A percentile compares a stretch with the other conserved stretches of the same genome.
phyloP scores from a whole-genome alignment of 108 stramenopile species.

The Epipyxis sp. region DNA sequence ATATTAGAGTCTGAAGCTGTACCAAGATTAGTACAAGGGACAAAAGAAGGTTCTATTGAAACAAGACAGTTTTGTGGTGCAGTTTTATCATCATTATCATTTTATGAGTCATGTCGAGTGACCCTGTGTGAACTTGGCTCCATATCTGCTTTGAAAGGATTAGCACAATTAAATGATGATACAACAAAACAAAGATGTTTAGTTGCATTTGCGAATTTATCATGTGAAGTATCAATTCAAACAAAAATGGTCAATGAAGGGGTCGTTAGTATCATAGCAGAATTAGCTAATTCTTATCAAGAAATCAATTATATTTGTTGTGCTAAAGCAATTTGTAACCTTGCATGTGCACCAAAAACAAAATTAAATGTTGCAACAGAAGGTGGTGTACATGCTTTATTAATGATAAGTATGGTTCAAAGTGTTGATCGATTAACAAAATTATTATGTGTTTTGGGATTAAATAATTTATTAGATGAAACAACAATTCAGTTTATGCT shows the following conservation, averaged over 20 bases:
- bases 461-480: slow-evolving; percentile 33
- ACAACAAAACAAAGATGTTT: slow-evolving; percentile 50
- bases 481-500: slow-evolving; percentile 26
- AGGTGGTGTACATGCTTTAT: slow-evolving; percentile 40
- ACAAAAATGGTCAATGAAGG: slow-evolving; percentile 48
- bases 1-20: slow-evolving; percentile 57
- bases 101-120: slow-evolving; percentile 52
- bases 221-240: slow-evolving; percentile 53
- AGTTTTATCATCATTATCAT: slow-evolving; percentile 54
- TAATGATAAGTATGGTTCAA: slow-evolving; percentile 51
- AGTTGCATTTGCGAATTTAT: slow-evolving; percentile 56
- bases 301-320: slow-evolving; percentile 40
- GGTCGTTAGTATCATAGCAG: slow-evolving; percentile 31
- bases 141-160: slow-evolving; percentile 48
- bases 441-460: slow-evolving; percentile 36
- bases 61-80: slow-evolving; percentile 57
- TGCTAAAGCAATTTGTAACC: slow-evolving; percentile 44
- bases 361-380: slow-evolving; percentile 33
- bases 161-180: slow-evolving; percentile 52
- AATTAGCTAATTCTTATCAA: slow-evolving; percentile 32
- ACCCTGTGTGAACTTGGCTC: slow-evolving; percentile 48
- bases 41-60: slow-evolving; percentile 43
- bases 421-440: slow-evolving; percentile 32
- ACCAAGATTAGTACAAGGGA: slow-evolving; percentile 52
- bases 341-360: slow-evolving; percentile 31